Evolutionary conservation across 2,329 filamentous ascomycete genomes (phyloP), one percentile per base, ranked within the genome.

Genomic region (Monilinia fructicola): DNA sequence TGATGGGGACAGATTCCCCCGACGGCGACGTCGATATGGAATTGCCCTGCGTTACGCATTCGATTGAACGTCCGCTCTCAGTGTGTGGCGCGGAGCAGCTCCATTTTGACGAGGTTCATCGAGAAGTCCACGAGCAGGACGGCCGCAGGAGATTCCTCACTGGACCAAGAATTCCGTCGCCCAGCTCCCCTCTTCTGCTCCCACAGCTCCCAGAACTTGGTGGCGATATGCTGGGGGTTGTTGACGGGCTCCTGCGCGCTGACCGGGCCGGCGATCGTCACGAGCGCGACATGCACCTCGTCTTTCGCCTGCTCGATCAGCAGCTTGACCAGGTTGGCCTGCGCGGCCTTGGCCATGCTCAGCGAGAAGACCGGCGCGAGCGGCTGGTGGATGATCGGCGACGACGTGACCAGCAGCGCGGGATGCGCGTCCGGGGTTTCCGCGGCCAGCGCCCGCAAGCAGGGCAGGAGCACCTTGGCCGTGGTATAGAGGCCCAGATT

Each of bases 261-360:
- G 0, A 84, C 81, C 0, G 74, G 70, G 0, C 82, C 83, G 3
- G 79, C 79, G 0, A 84, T 78, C 58, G 74, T 78, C 2, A 85
- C 73, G 23, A 85, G 71, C 0, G 79, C 83, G 23, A 82, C 73
- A 67, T 84, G 81, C 2, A 85, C 79, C 2, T 79, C 78, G 11
- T 48, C 64, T 48, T 61, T 61, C 3, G 48, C 54, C 78, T 78
- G 65, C 76, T 74, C 28, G 76, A 38, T 71, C 69, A 85, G 74
- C 21, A 77, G 81, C 66, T 81, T 74, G 12, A 83, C 77, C 71
- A 85, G 73, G 53, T 82, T 84, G 23, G 80, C 75, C 76, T 86
- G 83, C 0, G 82, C 78, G 1, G 82, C 80, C 71, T 85, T 85
- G 54, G 78, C 78, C 64, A 84, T 75, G 2, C 81, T 83, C 7